Evolutionary conservation across 768 basidiomycete genomes (phyloP).

Genomic region (Leccinum truebloodii): DNA sequence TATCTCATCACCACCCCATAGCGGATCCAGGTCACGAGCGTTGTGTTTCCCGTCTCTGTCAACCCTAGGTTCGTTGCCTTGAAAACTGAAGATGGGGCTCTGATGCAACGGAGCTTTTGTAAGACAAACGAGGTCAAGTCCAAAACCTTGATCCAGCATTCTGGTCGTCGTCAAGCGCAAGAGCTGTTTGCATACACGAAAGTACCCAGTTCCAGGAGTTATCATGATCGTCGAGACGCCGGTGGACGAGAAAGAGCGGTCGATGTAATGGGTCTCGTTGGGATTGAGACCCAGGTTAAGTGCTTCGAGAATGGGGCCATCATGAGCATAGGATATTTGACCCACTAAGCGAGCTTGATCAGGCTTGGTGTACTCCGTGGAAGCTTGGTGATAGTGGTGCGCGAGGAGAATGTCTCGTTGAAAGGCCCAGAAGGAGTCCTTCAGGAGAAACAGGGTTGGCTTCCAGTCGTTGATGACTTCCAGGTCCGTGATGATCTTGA

Average conservation of each 20-base stretch:
- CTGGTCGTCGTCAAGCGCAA: constrained; percentile 91
- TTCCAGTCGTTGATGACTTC: constrained; percentile 90
- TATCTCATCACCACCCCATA: constrained; percentile 73
- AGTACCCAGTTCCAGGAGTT: constrained; percentile 93
- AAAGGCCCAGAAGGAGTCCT: constrained; percentile 87
- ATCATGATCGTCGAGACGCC: constrained; percentile 82
- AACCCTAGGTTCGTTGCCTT: constrained; percentile 58
- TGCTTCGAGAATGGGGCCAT: constrained; percentile 94
- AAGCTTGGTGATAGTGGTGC: constrained; percentile 82
- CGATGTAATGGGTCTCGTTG: constrained; percentile 92
- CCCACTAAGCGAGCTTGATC: constrained; percentile 72
- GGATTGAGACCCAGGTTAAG: constrained; percentile 92
- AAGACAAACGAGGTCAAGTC: constrained; percentile 83
- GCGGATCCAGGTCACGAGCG: constrained; percentile 58
- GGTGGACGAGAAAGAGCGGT: constrained; percentile 89
- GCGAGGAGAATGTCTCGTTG: constrained; percentile 89
- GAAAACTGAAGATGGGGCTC: constrained; percentile 91
- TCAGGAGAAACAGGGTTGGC: constrained; percentile 80
- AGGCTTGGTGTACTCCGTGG: constrained; percentile 44
- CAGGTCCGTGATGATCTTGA: constrained; percentile 91
- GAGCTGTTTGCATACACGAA: constrained; percentile 87
- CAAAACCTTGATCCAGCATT: constrained; percentile 92
- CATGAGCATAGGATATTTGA: constrained; percentile 81
- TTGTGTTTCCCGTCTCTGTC: constrained; percentile 51
- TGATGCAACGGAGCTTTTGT: constrained; percentile 91